A percentile compares a stretch with the other conserved stretches of the same genome.
Evolutionary conservation across 768 basidiomycete species (phyloP).

Genomic region (Mycena galericulata): DNA sequence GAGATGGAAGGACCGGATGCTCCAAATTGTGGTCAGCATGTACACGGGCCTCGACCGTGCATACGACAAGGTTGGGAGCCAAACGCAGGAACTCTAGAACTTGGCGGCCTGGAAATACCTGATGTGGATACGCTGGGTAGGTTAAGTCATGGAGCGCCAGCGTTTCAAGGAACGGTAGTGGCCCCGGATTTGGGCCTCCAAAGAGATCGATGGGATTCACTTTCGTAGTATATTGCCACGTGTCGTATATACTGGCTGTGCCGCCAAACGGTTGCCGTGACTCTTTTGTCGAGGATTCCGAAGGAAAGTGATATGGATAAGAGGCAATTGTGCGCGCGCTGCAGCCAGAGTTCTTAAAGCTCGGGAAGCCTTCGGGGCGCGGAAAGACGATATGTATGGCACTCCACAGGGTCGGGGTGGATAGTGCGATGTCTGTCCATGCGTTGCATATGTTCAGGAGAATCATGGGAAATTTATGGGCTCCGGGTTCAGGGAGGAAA

Average conservation of each 20-base stretch:
- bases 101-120: too few species aligned
- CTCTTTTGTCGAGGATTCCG: neutral
- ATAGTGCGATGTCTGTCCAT: neutral
- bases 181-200: neutral
- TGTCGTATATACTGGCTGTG: neutral
- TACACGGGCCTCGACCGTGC: neutral
- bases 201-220: neutral
- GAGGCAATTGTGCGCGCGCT: neutral
- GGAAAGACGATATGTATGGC: neutral
- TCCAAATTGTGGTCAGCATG: neutral
- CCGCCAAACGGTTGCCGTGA: neutral
- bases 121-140: neutral
- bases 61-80: conserved; percentile 1
- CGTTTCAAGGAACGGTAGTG: neutral
- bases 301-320: neutral
- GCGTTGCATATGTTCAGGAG: neutral
- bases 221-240: neutral
- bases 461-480: neutral
- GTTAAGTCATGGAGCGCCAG: neutral
- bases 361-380: neutral
- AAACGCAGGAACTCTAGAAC: neutral
- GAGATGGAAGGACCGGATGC: neutral
- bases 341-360: neutral
- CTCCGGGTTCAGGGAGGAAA: neutral
- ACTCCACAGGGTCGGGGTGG: neutral